Evolutionary conservation across 2,329 filamentous ascomycete species (phyloP).

Genomic region (Endothia cerciana): DNA sequence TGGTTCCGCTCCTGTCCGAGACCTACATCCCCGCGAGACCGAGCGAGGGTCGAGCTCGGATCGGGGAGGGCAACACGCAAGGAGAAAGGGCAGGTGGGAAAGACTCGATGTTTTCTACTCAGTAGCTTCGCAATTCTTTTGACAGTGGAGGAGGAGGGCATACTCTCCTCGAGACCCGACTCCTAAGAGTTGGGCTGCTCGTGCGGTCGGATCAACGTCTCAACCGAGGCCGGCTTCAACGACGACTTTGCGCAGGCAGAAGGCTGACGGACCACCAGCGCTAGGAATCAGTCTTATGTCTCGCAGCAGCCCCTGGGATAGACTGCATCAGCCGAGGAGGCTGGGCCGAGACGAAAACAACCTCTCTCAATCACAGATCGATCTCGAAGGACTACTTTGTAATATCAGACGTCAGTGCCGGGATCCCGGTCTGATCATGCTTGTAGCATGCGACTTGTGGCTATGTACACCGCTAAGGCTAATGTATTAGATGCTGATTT

Average conservation of each 20-base stretch:
- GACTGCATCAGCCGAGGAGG: background rate
- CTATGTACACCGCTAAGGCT: slow-evolving; percentile 20
- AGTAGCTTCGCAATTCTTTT: too few species aligned
- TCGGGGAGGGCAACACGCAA: too few species aligned
- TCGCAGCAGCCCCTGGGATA: background rate
- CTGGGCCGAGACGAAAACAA: background rate
- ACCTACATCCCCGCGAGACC: too few species aligned
- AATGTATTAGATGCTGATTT: slow-evolving; percentile 27
- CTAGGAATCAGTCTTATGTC: background rate
- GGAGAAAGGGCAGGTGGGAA: too few species aligned
- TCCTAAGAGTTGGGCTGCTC: too few species aligned
- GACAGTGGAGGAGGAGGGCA: too few species aligned
- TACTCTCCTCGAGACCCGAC: too few species aligned
- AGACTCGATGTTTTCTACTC: too few species aligned
- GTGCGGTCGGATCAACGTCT: too few species aligned
- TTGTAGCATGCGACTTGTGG: background rate
- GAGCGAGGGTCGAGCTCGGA: too few species aligned
- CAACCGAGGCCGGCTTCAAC: too few species aligned
- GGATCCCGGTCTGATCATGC: background rate
- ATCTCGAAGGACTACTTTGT: background rate
- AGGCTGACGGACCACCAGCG: background rate
- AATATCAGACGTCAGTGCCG: background rate
- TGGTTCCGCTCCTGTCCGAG: too few species aligned
- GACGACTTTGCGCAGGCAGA: background rate
- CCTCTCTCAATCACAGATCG: background rate